Base-by-base conservation (phyloP, 768 basidiomycete genomes). In the Kwoniella sp. region DNA sequence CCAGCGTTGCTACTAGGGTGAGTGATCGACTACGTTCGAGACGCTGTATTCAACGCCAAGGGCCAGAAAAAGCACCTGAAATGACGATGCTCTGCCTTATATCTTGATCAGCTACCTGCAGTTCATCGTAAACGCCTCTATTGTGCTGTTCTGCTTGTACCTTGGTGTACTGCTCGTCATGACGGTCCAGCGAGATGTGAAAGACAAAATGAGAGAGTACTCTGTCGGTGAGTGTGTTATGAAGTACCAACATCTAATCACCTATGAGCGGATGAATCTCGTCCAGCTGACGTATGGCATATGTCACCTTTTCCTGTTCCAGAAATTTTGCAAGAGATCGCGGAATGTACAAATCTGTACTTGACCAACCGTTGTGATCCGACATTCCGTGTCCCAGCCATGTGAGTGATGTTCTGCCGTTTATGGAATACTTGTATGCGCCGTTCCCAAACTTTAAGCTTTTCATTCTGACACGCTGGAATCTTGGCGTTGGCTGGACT, bases 301-400 rank as follows among this genome's bases (percentile, higher is more conserved):
- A 65, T 66, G 37, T 59, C 15, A 53, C 9, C 31, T 25, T 31
- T 31, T 3, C 48, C 3, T 11, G 17, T 17, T 8, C n/a, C 58
- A 76, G 93, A 95, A 72, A 89, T 96, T 65, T 86, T 95, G 45
- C 91, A 93, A 81, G 93, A 96, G 79, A 97, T 97, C 67, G 85
- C 90, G 51, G 85, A 89, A 77, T 99, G 95, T 82, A 86, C 91
- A 2, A 82, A 87, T 23, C 86, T 89, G 61, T 90, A 89, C 84
- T 87, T 87, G 79, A 86, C 87, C 66, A 97, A 96, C 81, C 84
- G 89, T 23, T 97, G 95, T 81, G 87, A 86, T 47, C 82, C 83
- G 0, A 77, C 77, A 22, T 87, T 85, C 70, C 85, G 90, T 31
- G 85, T 95, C 13, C 96, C 95, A 31, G 92, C 91, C 15, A 90